Conservation (phyloP, 495 filamentous ascomycete species). For the Trichoderma reesei region DNA sequence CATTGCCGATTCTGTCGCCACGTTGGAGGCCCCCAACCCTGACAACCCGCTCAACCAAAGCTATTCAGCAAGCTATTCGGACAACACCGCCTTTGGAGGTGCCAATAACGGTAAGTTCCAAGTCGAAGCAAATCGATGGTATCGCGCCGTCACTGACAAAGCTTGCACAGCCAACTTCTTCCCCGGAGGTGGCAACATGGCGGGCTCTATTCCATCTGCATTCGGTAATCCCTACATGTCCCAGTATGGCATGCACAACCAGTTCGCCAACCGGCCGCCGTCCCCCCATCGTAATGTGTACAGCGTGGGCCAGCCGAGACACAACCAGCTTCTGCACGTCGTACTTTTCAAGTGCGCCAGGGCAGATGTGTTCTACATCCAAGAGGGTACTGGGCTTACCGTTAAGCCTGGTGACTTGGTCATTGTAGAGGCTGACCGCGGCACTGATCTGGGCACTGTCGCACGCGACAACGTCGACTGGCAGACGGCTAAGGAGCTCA, state of each 20-base stretch:
- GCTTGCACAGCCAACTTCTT: conserved; percentile 39
- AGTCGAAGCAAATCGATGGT: not conserved
- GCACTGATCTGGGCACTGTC: conserved; percentile 92
- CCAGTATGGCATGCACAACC: conserved; percentile 39
- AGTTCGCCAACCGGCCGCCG: conserved; percentile 44
- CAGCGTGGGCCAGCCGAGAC: conserved; percentile 54
- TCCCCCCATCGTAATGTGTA: conserved; percentile 53
- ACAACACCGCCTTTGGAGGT: conserved; percentile 23
- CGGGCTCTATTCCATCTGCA: conserved; percentile 28
- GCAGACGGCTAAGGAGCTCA: conserved; percentile 73
- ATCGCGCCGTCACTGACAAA: not conserved
- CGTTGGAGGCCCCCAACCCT: conserved; percentile 32
- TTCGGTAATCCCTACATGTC: conserved; percentile 31
- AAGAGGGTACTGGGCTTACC: conserved; percentile 85
- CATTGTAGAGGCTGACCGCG: conserved; percentile 94
- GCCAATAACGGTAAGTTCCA: conserved; percentile 27
- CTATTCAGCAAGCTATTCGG: conserved; percentile 23
- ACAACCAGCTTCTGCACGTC: conserved; percentile 78
- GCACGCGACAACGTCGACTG: conserved; percentile 72
- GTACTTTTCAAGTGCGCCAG: conserved; percentile 93
- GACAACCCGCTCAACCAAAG: conserved; percentile 32
- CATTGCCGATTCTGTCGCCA: conserved; percentile 41
- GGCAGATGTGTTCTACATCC: conserved; percentile 92
- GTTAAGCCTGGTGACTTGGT: conserved; percentile 87
- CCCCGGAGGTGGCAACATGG: conserved; percentile 23